Base-by-base conservation (phyloP, 768 basidiomycete genomes). In the Candolleomyces eurysporus region DNA sequence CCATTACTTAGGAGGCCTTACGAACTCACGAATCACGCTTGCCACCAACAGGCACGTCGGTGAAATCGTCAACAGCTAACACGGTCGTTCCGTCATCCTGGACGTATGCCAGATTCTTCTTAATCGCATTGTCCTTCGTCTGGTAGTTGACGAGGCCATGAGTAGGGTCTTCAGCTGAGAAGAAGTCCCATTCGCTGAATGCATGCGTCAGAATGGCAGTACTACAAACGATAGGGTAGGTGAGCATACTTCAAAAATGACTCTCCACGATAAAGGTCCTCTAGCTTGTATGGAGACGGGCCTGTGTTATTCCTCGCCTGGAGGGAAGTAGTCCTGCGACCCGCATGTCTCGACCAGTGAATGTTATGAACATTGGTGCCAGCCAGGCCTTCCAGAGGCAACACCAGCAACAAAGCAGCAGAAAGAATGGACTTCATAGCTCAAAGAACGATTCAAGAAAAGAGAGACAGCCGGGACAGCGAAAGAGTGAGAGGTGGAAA, bases 101-200 rank as follows among this genome's bases (percentile, higher is more conserved):
- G 30, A 91, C 82, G 66, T 80, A 88, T 3, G 88, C 85, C 42
- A 93, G 81, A 1, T 80, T 80, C 42, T 83, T 76, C 10, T 71
- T 64, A 57, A 73, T 73, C 1, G 90, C 89, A 22, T 83, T 72
- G 2, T 72, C 67, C 66, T 75, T 69, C 36, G 66, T 73, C 62
- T 84, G 75, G 69, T 85, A 93, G 60, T 84, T 79, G 53, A 93
- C 92, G 26, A 73, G 73, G 17, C 91, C 91, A 64, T 84, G 73
- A 0, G 91, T 92, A 3, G 91, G 91, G 72, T 93, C 91, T 11
- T 72, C 14, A 3, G 64, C 73, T 13, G 78, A 78, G 74, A 84
- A 91, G 75, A 89, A 92, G 36, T 86, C 74, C 86, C 87, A 92
- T 48, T 83, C 65, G 52, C 89, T 91, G 40, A 49, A 46, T 14